A percentile compares a stretch with the other conserved stretches of the same genome.
Conservation (phyloP, 257 asterid genomes). For the Nicotiana paniculata region DNA sequence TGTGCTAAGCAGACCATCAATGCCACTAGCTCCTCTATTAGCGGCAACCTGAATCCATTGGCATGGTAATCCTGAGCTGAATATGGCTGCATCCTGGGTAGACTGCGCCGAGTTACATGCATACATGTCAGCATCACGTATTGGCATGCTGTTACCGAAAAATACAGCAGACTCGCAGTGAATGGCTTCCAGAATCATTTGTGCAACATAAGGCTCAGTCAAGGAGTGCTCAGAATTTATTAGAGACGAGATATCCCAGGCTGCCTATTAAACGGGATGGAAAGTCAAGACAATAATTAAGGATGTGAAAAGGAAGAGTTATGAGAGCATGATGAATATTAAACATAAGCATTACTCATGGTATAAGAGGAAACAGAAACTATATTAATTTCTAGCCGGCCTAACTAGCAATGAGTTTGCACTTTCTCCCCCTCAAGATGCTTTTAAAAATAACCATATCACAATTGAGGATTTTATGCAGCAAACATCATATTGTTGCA, state of each 20-base stretch:
- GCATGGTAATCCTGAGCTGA: constrained; percentile 62
- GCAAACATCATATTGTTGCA: background rate
- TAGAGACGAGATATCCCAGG: constrained; percentile 64
- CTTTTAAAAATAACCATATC: background rate
- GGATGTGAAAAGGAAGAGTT: background rate
- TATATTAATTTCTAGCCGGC: background rate
- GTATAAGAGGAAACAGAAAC: background rate
- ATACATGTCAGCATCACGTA: constrained; percentile 95
- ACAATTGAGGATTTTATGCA: background rate
- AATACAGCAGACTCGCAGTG: constrained; percentile 75
- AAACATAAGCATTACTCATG: background rate
- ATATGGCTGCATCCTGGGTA: constrained; percentile 34
- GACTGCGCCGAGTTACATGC: constrained; percentile 54
- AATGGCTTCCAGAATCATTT: constrained; percentile 53
- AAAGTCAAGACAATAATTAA: constrained; percentile 10
- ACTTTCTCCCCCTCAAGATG: background rate
- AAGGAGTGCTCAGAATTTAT: constrained; percentile 63
- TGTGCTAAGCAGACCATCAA: constrained; percentile 93
- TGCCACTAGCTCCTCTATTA: constrained; percentile 97
- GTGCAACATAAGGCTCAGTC: constrained; percentile 93
- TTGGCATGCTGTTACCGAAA: constrained; percentile 96
- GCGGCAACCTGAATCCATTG: constrained; percentile 71
- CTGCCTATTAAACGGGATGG: constrained; percentile 44
- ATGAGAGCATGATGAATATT: background rate
- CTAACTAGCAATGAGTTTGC: background rate